Evolutionary conservation across 2,329 filamentous ascomycete species (phyloP).

Genomic region (Cyphellophora europaea): DNA sequence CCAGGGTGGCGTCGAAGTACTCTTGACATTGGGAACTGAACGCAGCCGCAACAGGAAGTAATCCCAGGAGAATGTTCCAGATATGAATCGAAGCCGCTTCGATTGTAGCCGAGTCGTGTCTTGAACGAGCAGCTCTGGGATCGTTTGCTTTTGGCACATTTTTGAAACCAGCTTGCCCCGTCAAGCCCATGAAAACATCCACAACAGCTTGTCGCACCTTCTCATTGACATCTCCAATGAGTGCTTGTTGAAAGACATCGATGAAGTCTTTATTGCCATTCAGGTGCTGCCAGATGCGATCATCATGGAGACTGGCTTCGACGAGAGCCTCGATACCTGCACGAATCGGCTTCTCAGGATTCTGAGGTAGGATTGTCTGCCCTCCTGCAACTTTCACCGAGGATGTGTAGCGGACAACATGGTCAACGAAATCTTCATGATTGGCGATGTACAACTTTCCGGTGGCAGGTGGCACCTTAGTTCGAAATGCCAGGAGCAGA

Average conservation of each 20-base stretch:
- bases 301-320: slow-evolving; percentile 39
- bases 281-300: slow-evolving; percentile 32
- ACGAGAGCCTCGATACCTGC: slow-evolving; percentile 35
- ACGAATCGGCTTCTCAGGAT: slow-evolving; percentile 10
- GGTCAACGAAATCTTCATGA: no score
- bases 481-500: slow-evolving; percentile 46
- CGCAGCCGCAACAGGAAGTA: slow-evolving; percentile 29
- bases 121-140: slow-evolving; percentile 13
- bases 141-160: slow-evolving; percentile 13
- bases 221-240: slow-evolving; percentile 25
- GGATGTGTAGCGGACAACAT: no score
- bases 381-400: no score
- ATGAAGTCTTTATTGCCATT: slow-evolving; percentile 7
- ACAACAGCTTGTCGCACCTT: slow-evolving; percentile 15
- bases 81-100: slow-evolving; percentile 29
- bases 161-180: slow-evolving; percentile 12
- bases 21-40: slow-evolving; percentile 32
- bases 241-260: slow-evolving; percentile 9
- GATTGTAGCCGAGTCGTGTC: slow-evolving; percentile 15
- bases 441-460: no score
- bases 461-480: slow-evolving; percentile 27
- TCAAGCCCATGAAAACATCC: slow-evolving; percentile 16
- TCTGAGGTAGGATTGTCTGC: no score
- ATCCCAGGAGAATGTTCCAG: slow-evolving; percentile 33
- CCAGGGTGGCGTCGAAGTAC: slow-evolving; percentile 34